Evolutionary conservation across 2,329 filamentous ascomycete genomes (phyloP).

Genomic region (Aspergillus sp.): DNA sequence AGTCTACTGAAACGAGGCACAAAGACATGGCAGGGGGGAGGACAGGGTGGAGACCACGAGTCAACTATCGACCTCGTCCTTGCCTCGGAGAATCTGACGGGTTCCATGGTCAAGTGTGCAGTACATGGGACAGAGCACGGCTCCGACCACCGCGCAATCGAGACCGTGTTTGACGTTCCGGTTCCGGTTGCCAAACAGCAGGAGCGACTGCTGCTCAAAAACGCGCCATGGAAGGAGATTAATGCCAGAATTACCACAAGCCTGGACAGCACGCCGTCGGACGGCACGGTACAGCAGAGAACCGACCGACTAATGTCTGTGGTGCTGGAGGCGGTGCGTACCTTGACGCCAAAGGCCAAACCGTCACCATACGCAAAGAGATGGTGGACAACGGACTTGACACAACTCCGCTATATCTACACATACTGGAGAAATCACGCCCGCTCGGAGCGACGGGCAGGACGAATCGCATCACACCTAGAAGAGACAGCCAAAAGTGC

Average conservation of each 20-base stretch:
- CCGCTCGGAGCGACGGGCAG: too few relatives aligned
- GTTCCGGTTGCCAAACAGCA: slow-evolving; percentile 10
- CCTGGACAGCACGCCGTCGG: too few relatives aligned
- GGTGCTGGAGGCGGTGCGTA: too few relatives aligned
- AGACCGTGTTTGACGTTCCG: slow-evolving; percentile 29
- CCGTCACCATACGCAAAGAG: slow-evolving; percentile 10
- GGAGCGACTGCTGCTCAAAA: slow-evolving; percentile 22
- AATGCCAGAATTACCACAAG: slow-evolving; percentile 1
- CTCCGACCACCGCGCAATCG: slow-evolving; percentile 32
- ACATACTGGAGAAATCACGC: not conserved
- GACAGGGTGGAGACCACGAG: slow-evolving; percentile 19
- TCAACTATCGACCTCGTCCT: slow-evolving; percentile 22
- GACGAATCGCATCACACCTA: too few relatives aligned
- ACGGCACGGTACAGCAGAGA: too few relatives aligned
- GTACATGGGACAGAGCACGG: slow-evolving; percentile 19
- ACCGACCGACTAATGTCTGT: too few relatives aligned
- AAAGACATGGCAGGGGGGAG: slow-evolving; percentile 32
- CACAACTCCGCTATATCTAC: not conserved
- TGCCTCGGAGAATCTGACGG: slow-evolving; percentile 18
- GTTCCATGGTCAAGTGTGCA: slow-evolving; percentile 13
- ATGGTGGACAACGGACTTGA: slow-evolving; percentile 5
- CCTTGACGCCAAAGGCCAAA: slow-evolving; percentile 12
- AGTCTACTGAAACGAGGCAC: slow-evolving; percentile 37
- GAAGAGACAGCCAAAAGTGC: too few relatives aligned
- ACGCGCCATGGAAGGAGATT: slow-evolving; percentile 23